Percentiles rank a stretch among this genome's conserved stretches.
These are phyloP conservation scores for Panellus pusillus DNA, from an alignment of 768 basidiomycete species.

Conservation along the genomic window DNA sequence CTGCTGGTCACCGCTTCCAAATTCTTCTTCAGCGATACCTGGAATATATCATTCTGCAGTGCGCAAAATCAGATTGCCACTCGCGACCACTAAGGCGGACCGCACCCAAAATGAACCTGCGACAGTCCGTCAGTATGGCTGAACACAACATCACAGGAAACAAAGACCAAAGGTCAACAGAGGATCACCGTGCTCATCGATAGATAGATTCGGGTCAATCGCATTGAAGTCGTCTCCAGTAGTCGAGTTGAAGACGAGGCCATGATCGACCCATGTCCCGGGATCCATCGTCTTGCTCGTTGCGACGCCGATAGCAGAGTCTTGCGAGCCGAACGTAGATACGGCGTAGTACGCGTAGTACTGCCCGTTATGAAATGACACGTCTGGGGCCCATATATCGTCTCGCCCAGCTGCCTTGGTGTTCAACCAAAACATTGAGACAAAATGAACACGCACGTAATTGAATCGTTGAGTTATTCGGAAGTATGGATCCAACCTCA, in stretches of 20 bases:
- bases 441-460: not conserved
- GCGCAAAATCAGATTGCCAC: not conserved
- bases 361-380: constrained; percentile 9
- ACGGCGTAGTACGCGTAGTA: constrained; percentile 17
- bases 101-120: constrained; percentile 16
- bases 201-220: constrained; percentile 14
- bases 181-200: constrained; percentile 12
- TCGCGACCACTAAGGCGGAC: not conserved
- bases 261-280: constrained; percentile 15
- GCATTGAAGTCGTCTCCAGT: constrained; percentile 17
- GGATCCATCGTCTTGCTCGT: constrained; percentile 13
- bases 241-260: constrained; percentile 12
- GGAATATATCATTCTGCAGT: constrained; percentile 11
- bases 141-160: not conserved
- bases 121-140: not conserved
- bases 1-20: constrained; percentile 1
- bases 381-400: constrained; percentile 18
- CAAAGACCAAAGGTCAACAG: not conserved
- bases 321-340: constrained; percentile 14
- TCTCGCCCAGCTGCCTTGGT: constrained; percentile 7
- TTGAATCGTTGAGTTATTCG: constrained; percentile 14
- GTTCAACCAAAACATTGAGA: not conserved
- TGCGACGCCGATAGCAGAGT: constrained; percentile 15
- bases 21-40: constrained; percentile 3
- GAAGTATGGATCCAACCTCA: constrained; percentile 12